Percentiles rank a stretch among this genome's conserved stretches.
Evolutionary conservation across 306 rosid species (phyloP).

Genomic region (Luffa acutangula): DNA sequence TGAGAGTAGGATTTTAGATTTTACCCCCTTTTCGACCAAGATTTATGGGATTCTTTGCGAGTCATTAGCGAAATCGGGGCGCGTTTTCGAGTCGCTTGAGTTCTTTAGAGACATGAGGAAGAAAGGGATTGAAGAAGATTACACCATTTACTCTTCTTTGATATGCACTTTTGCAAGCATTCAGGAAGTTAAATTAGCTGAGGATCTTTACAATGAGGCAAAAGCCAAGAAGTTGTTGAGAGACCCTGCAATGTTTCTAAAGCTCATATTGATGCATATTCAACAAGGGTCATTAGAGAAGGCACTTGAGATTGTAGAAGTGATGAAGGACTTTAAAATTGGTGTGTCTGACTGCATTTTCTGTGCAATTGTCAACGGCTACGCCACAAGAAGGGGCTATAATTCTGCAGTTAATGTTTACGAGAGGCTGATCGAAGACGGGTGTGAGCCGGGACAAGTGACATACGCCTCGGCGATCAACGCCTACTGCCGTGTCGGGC

Average conservation of each 20-base stretch:
- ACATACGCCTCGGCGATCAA: slow-evolving; percentile 54
- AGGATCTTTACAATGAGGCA: slow-evolving; percentile 44
- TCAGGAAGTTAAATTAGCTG: slow-evolving; percentile 29
- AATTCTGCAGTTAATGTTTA: slow-evolving; percentile 27
- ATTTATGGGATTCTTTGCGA: slow-evolving; percentile 35
- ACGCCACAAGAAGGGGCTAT: slow-evolving; percentile 39
- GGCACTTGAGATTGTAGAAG: slow-evolving; percentile 40
- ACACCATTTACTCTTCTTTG: slow-evolving; percentile 42
- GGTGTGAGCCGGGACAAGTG: slow-evolving; percentile 64
- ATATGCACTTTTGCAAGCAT: slow-evolving; percentile 42
- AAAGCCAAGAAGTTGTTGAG: slow-evolving; percentile 27
- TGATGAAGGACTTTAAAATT: slow-evolving; percentile 35
- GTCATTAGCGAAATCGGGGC: slow-evolving; percentile 35
- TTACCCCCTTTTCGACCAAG: slow-evolving; percentile 16
- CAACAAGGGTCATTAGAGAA: slow-evolving; percentile 45
- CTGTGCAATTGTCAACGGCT: slow-evolving; percentile 58
- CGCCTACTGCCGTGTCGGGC: slow-evolving; percentile 47
- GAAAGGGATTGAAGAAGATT: slow-evolving; percentile 24
- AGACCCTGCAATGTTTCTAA: slow-evolving; percentile 43
- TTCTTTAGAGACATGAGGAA: slow-evolving; percentile 32
- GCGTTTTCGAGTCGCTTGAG: slow-evolving; percentile 47
- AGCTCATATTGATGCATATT: slow-evolving; percentile 56
- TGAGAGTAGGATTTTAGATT: slow-evolving; percentile 17
- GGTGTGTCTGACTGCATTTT: slow-evolving; percentile 46
- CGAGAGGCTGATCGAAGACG: slow-evolving; percentile 29